Base-by-base conservation (phyloP, 176 grass and related monocot species). In the Avena insularis region DNA sequence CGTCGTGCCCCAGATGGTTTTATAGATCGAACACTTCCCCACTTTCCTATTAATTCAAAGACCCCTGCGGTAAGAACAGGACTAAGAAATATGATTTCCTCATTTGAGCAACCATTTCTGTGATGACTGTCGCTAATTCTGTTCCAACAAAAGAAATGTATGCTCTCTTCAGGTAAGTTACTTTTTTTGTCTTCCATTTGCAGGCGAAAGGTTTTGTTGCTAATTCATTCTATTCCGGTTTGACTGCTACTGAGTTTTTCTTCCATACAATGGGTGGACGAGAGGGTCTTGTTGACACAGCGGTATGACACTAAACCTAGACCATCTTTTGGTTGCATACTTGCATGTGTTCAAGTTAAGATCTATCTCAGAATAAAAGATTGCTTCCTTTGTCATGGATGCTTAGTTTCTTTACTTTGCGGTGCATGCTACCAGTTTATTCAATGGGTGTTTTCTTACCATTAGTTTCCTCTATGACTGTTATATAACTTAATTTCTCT, bases 181-280 rank as follows among this genome's bases (percentile, higher is more conserved):
- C 70, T 83, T 53, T 16, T 83, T 47, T 47, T 84, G 51, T 86
- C 33, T 64, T 88, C 36, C 81, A 75, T 79, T 83, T 72, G 6
- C 79, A 98, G 96, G 96, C 96, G 16, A 98, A 98, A 94, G 96
- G 96, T 85, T 98, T 98, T 90, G 96, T 98, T 91, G 91, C 96
- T 78, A 98, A 95, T 85, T 98, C 96, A 79, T 98, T 98, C 80
- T 95, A 98, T 84, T 91, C 92, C 70, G 93, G 93, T 69, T 91
- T 98, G 92, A 95, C 93, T 87, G 88, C 96, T 35, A 95, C 96
- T 2, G 96, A 98, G 62, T 98, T 98, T 84, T 94, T 98, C 84
- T 98, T 98, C 85, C 93, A 98, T 82, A 98, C 93, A 86, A 98
- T 98, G 96, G 96, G 91, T 91, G 96, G 96, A 79, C 83, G 96